Evolutionary conservation across 2,329 filamentous ascomycete genomes (phyloP).

Genomic region (Lachnellula hyalina): DNA sequence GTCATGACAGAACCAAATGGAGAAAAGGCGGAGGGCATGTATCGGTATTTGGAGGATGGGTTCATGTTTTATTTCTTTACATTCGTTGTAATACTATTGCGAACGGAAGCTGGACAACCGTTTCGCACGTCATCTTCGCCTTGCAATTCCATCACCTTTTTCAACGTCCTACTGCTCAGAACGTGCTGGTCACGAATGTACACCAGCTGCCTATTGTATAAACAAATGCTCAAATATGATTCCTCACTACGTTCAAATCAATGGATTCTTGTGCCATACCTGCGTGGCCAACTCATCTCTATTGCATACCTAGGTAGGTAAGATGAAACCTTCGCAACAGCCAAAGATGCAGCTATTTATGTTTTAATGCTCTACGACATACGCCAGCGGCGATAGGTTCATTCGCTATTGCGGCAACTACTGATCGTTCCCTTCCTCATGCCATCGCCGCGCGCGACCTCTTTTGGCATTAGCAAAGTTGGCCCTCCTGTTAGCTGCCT

Average conservation of each 20-base stretch:
- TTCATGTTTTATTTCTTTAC: constrained; percentile 24
- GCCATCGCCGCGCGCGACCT: too few relatives aligned
- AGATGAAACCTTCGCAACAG: too few relatives aligned
- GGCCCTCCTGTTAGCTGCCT: too few relatives aligned
- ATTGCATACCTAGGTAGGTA: too few relatives aligned
- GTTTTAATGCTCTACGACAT: too few relatives aligned
- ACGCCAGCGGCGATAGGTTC: too few relatives aligned
- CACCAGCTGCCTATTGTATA: constrained; percentile 9
- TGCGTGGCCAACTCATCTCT: too few relatives aligned
- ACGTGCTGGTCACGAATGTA: constrained; percentile 26
- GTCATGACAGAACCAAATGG: constrained; percentile 28
- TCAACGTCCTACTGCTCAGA: constrained; percentile 12
- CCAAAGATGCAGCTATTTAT: too few relatives aligned
- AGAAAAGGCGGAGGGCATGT: constrained; percentile 16
- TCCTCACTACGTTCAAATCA: background rate
- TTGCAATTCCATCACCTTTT: constrained; percentile 13
- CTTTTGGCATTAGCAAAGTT: too few relatives aligned
- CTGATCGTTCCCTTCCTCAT: too few relatives aligned
- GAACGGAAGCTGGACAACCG: constrained; percentile 28
- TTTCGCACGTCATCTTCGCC: constrained; percentile 19
- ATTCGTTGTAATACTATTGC: constrained; percentile 31
- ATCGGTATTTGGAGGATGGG: constrained; percentile 16
- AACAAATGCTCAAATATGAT: background rate
- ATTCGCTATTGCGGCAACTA: too few relatives aligned
- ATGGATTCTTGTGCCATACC: background rate